Evolutionary conservation across 306 rosid species (phyloP), one percentile per base, ranked within the genome.

Genomic region (Crotalaria pallida): DNA sequence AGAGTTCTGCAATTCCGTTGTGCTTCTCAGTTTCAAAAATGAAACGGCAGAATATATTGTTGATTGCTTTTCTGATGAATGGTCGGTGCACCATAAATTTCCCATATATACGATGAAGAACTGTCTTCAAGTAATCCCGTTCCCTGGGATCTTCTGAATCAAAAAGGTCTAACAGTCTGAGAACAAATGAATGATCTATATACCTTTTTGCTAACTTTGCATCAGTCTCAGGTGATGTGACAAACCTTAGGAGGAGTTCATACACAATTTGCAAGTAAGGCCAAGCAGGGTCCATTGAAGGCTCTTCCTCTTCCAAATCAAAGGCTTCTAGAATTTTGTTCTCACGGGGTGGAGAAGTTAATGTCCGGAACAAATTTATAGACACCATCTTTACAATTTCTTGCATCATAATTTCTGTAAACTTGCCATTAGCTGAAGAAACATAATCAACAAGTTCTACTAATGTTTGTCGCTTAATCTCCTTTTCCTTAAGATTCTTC

Each of bases 221-320:
- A 82, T 94, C 99, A 13, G 92, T 91, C 82, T 88, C 96, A 1
- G 97, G 88, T 5, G 99, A 94, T 19, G 92, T 88, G 69, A 94
- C 99, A 83, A 94, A 88, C 79, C 95, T 87, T 61, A 94, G 82
- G 67, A 94, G 86, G 72, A 88, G 83, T 82, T 91, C 99, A 65
- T 91, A 94, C 65, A 87, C 92, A 63, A 87, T 69, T 84, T 94
- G 99, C 86, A 94, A 77, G 83, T 84, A 92, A 34, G 95, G 83
- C 99, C 99, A 94, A 8, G 96, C 92, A 6, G 99, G 99, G 73
- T 91, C 99, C 97, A 94, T 91, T 6, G 91, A 91, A 34, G 99
- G 97, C 78, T 94, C 99, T 56, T 91, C 97, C 71, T 94, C 99
- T 40, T 91, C 99, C 27, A 87, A 60, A 44, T 91, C 99, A 83